A percentile compares a stretch with the other conserved stretches of the same genome.
These are phyloP conservation scores for Hyaloscypha bicolor DNA, from an alignment of 495 filamentous ascomycete genomes.

Conservation along the genomic window DNA sequence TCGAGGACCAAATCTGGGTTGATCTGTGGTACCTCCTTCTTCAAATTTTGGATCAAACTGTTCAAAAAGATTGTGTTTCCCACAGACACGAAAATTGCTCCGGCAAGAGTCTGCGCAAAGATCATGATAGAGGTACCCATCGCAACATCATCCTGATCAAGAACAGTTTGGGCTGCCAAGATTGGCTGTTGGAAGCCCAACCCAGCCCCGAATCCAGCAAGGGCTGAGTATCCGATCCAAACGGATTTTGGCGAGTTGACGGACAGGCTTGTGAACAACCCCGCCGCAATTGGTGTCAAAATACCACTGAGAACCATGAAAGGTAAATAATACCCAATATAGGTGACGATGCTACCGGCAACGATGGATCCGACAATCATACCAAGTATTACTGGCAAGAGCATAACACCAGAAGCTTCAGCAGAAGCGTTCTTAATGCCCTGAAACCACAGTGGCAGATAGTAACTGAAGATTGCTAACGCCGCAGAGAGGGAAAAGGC, in stretches of 20 bases:
- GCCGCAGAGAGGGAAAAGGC: background rate
- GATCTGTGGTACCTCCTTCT: background rate
- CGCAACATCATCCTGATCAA: conserved; percentile 53
- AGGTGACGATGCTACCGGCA: background rate
- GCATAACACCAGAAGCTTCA: background rate
- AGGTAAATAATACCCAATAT: background rate
- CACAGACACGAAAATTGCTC: conserved; percentile 62
- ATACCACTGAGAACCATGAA: background rate
- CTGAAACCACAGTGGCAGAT: background rate
- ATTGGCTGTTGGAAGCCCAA: conserved; percentile 66
- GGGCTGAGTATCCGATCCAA: conserved; percentile 69
- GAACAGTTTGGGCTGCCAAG: conserved; percentile 58
- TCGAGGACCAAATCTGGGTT: background rate
- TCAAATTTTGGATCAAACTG: conserved; percentile 36
- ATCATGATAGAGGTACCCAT: conserved; percentile 62
- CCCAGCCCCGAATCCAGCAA: conserved; percentile 69
- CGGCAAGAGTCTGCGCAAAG: conserved; percentile 60
- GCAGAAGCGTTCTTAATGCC: background rate
- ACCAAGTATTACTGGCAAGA: background rate
- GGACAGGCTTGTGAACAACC: conserved; percentile 64
- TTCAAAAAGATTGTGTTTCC: conserved; percentile 63
- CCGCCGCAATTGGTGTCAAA: conserved; percentile 35
- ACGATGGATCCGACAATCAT: background rate
- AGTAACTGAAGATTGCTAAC: background rate
- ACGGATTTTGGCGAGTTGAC: conserved; percentile 47